These are phyloP conservation scores for Syzygium jambos DNA, from an alignment of 345 rosid species.

Conservation along the genomic window DNA sequence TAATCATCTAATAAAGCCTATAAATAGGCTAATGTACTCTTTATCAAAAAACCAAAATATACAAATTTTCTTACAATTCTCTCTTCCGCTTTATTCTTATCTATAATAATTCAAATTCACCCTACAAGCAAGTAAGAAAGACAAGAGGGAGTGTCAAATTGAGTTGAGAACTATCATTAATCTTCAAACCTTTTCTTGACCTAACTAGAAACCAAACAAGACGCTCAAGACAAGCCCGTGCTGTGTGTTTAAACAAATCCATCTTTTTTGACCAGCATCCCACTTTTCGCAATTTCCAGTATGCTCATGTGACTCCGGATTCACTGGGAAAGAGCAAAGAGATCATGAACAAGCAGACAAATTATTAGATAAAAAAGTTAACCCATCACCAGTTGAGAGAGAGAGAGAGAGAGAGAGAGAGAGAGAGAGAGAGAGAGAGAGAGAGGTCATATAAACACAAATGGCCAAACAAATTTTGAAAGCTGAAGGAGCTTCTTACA, in stretches of 20 bases:
- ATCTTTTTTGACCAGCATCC: neutral
- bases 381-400: neutral
- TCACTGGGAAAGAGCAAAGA: neutral
- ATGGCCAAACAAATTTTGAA: neutral
- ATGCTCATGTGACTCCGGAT: neutral
- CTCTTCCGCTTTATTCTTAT: too few species aligned
- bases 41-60: too few species aligned
- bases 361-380: neutral
- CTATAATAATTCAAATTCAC: neutral
- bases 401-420: neutral
- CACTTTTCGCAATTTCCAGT: neutral
- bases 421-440: neutral
- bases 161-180: neutral
- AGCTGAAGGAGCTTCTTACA: neutral
- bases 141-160: neutral
- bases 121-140: neutral
- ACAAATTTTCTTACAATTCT: too few species aligned
- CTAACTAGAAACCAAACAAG: neutral
- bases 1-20: too few species aligned
- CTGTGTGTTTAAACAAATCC: neutral
- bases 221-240: neutral
- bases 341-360: neutral
- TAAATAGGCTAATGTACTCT: too few species aligned
- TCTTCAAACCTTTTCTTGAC: neutral
- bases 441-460: neutral